Percentiles rank a stretch among this genome's conserved stretches.
These are phyloP conservation scores for Aquilaria malaccensis DNA, from an alignment of 345 rosid genomes.

Conservation along the genomic window DNA sequence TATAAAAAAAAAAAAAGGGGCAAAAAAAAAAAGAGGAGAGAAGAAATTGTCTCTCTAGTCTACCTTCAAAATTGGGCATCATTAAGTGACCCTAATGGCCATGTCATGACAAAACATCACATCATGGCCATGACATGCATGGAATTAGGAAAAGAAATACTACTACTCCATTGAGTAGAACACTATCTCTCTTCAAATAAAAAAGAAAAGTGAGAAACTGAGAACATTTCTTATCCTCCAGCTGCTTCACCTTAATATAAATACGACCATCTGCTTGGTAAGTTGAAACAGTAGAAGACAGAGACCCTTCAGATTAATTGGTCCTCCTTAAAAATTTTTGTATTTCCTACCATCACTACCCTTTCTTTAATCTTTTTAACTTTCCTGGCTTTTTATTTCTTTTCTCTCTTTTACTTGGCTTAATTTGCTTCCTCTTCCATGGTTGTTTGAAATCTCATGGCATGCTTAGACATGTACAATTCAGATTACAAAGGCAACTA, in stretches of 20 bases:
- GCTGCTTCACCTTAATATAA: slow-evolving; percentile 33
- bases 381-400: neutral
- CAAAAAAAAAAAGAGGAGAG: neutral
- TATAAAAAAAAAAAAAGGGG: neutral
- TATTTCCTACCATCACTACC: slow-evolving; percentile 13
- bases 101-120: slow-evolving; percentile 48
- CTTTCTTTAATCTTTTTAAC: neutral
- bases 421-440: slow-evolving; percentile 13
- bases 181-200: too few relatives aligned
- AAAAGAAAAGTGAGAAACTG: neutral
- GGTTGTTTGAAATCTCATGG: slow-evolving; percentile 48
- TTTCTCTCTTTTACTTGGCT: slow-evolving; percentile 11
- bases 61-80: slow-evolving; percentile 24
- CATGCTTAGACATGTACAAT: slow-evolving; percentile 80
- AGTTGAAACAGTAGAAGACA: slow-evolving; percentile 29
- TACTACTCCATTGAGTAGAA: neutral
- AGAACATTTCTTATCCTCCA: slow-evolving; percentile 13
- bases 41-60: too few relatives aligned
- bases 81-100: slow-evolving; percentile 26
- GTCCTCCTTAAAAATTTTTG: neutral
- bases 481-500: slow-evolving; percentile 42
- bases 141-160: slow-evolving; percentile 12
- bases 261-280: slow-evolving; percentile 36
- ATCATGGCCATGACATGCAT: slow-evolving; percentile 39
- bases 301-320: slow-evolving; percentile 29